A percentile compares a stretch with the other conserved stretches of the same genome.
These are phyloP conservation scores for Wickerhamomyces silvicola DNA, from an alignment of 805 yeast species.

Conservation along the genomic window DNA sequence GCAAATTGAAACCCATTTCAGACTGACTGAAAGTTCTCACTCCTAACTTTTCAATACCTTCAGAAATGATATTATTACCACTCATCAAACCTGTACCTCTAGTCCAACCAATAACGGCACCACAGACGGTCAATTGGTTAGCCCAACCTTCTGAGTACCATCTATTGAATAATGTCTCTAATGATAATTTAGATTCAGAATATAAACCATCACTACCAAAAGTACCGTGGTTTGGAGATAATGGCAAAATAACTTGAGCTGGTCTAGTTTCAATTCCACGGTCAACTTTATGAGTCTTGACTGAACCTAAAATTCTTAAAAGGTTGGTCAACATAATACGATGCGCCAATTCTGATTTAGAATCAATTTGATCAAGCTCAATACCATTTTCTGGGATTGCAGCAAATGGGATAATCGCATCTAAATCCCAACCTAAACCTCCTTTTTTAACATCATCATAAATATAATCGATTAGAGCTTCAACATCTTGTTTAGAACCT, in stretches of 20 bases:
- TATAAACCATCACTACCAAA: constrained; percentile 98
- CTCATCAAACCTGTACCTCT: constrained; percentile 99
- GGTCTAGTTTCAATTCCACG: constrained; percentile 89
- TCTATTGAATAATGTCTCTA: constrained; percentile 96
- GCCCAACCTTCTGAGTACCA: constrained; percentile 99
- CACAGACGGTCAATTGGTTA: constrained; percentile 88
- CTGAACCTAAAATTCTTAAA: constrained; percentile 84
- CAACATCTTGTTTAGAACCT: constrained; percentile 92
- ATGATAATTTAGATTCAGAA: constrained; percentile 92
- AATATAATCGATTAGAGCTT: constrained; percentile 76
- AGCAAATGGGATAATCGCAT: constrained; percentile 93
- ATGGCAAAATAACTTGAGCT: constrained; percentile 92
- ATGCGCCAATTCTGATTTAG: constrained; percentile 96
- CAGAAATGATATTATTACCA: constrained; percentile 95
- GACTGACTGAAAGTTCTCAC: constrained; percentile 97
- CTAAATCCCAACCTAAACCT: constrained; percentile 97
- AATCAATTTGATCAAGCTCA: constrained; percentile 87
- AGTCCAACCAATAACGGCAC: constrained; percentile 99
- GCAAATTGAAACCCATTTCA: constrained; percentile 98
- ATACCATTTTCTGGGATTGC: constrained; percentile 99
- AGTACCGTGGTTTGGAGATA: constrained; percentile 98
- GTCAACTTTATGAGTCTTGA: constrained; percentile 75
- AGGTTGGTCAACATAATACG: constrained; percentile 97
- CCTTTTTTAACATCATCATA: constrained; percentile 78
- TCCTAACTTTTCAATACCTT: constrained; percentile 92